Percentiles rank a stretch among this genome's conserved stretches.
phyloP scores from a whole-genome alignment of 345 rosid species.

The Cardamine occulta region DNA sequence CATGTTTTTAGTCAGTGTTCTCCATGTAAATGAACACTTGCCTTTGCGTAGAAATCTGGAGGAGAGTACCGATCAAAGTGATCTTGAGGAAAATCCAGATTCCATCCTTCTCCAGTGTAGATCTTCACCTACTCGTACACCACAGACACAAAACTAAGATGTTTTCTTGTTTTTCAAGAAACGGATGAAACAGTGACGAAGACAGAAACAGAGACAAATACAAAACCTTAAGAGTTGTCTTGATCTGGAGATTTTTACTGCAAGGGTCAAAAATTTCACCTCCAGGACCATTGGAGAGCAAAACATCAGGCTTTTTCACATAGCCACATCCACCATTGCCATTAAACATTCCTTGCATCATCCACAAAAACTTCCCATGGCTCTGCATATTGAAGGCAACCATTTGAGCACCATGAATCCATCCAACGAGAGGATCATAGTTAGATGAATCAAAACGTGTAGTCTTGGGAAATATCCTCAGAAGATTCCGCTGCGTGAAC shows the following conservation, averaged over 20 bases:
- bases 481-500: conserved; percentile 76
- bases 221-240: conserved; percentile 61
- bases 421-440: conserved; percentile 79
- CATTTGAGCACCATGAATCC: conserved; percentile 99
- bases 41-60: conserved; percentile 79
- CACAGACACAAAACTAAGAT: not conserved
- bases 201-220: not conserved
- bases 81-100: conserved; percentile 62
- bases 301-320: conserved; percentile 75
- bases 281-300: conserved; percentile 46
- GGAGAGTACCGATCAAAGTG: conserved; percentile 83
- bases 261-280: conserved; percentile 58
- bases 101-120: conserved; percentile 87
- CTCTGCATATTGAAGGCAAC: conserved; percentile 99
- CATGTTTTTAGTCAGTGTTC: not conserved
- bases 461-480: conserved; percentile 85
- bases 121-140: conserved; percentile 50
- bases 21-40: conserved; percentile 31
- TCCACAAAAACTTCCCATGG: conserved; percentile 66
- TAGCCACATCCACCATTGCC: conserved; percentile 88
- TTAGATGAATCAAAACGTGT: conserved; percentile 76
- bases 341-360: conserved; percentile 90
- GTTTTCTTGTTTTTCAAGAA: conserved; percentile 25
- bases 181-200: not conserved
- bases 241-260: conserved; percentile 41